Evolutionary conservation across 495 filamentous ascomycete species (phyloP), one percentile per base, ranked within the genome.

Genomic region (Neurospora hispaniola): DNA sequence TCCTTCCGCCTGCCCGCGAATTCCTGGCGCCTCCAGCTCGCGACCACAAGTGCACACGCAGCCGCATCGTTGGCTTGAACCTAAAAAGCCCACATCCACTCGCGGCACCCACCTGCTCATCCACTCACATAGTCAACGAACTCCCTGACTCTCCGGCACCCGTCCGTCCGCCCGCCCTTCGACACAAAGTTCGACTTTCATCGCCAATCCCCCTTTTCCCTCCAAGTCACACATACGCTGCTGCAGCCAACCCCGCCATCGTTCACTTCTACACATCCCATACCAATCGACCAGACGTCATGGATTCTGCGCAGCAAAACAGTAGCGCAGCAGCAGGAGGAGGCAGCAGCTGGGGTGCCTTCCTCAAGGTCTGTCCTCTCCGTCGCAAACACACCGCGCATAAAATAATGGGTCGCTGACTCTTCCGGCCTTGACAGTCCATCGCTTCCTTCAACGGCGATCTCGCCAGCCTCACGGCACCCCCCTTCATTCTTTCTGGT

Each of bases 401-500:
- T 68, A 8, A 35, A 6, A 42, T 71, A 11, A 12, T 42, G 9
- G 27, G 11, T 54, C 35, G 69, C 73, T 70, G 69, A 71, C 44
- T 31, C 42, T n/a, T 38, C 41, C 68, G n/a, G 16, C 43, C 16
- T 14, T 66, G 27, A 66, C 54, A 96, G 93, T 96, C 94, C 39
- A 94, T 99, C 78, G 93, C 96, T 44, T 96, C 93, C 23, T 98
- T 98, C 86, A 97, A 93, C 82, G 96, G 96, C 77, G 96, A 99
- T 77, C 89, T 99, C 62, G 92, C 95, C 14, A 93, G 93, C 71
- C 85, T 98, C 81, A 98, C 96, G 42, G 95, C 96, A 27, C 96
- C 96, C 44, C 93, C 96, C 12, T 99, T 98, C 81, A 98, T 99
- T 81, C 90, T 98, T 46, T 95, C 93, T 69, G 89, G 91, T 38